Base-by-base conservation (phyloP, 2,329 filamentous ascomycete species). In the Delphinella strobiligena region DNA sequence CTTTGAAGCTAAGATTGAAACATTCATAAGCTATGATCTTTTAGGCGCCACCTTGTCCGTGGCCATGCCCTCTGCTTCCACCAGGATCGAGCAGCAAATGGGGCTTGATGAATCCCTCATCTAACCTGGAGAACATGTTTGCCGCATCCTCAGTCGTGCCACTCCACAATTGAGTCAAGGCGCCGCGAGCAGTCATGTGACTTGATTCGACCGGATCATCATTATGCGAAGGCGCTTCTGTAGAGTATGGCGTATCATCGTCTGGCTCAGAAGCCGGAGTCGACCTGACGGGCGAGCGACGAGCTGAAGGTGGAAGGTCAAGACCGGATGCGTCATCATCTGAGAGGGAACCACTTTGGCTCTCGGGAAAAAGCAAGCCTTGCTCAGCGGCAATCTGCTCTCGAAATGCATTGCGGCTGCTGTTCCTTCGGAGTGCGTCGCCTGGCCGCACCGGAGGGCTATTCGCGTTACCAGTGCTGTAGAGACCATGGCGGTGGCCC, bases 51-150 rank as follows among this genome's bases (percentile, higher is more conserved):
- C 39, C 39, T 4, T 37, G 39, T 7, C 33, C 33, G 19, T 34
- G 36, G 19, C 41, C 36, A 19, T 44, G 42, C 27, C 40, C 48
- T 19, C 41, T 42, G 5, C 45, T 43, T 15, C 50, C 51, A n/a
- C 52, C 50, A 1, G 61, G 82, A 61, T 95, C 88, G 15, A 96
- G 71, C 48, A 96, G 61, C 40, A 96, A 63, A 55, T 80, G 84
- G 14, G 89, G 89, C 68, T 96, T 96, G 61, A 96, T 88, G 59
- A 87, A 95, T 45, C 88, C 86, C 61, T 98, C 91, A 58, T 98
- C 91, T 44, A 98, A 67, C 62, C 94, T 88, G 49, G 79, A 80
- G 61, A 98, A 93, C 63, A 93, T 76, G 34, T 82, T 86, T 8
- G 84, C 82, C 33, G 93, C 87, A 58, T 98, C 91, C 37, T 93